Base-by-base conservation (phyloP, 202 grass and related monocot species). In the Panicum hallii region DNA sequence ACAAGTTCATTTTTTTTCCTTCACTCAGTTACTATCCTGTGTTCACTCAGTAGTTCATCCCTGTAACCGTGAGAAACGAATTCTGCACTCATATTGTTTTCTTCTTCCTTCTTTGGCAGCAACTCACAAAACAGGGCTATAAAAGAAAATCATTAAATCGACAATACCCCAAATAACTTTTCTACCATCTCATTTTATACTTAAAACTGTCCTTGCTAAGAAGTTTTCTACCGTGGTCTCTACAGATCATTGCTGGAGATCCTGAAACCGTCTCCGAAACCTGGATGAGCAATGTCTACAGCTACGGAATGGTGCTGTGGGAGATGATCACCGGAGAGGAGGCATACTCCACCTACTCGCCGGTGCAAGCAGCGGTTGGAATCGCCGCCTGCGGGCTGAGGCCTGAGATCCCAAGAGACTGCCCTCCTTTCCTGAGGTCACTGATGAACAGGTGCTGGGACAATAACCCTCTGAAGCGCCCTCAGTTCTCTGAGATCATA, bases 281-380 rank as follows among this genome's bases (percentile, higher is more conserved):
- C n/a, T 94, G 84, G 90, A 99, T 96, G 97, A 99, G 97, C 91
- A 99, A 99, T 58, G 90, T 96, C 50, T 99, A 96, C 81, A 96
- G 93, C 71, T 99, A 92, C 32, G 93, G 97, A 19, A 99, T 99
- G 97, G 90, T 96, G 32, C 84, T 99, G 0, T 99, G 97, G 97
- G 97, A 96, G 82, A 96, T 96, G 97, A 79, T 91, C 20, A 91
- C 88, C 0, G 97, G 97, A 36, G 97, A 96, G 88, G 90, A 93
- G 86, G 97, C 97, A 2, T 99, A 96, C 88, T 92, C 97, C 45
- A 88, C 97, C 45, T 99, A 91, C 87, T 99, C 97, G 2, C 97
- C 97, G 3, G 97, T 99, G 71, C 97, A 99, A 64, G 97, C 97
- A 22, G 97, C 97, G 9, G 97, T 99, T 8, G 97, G 97, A 4